Conservation (phyloP, 148 eudicot species). For the Diospyros lotus region DNA sequence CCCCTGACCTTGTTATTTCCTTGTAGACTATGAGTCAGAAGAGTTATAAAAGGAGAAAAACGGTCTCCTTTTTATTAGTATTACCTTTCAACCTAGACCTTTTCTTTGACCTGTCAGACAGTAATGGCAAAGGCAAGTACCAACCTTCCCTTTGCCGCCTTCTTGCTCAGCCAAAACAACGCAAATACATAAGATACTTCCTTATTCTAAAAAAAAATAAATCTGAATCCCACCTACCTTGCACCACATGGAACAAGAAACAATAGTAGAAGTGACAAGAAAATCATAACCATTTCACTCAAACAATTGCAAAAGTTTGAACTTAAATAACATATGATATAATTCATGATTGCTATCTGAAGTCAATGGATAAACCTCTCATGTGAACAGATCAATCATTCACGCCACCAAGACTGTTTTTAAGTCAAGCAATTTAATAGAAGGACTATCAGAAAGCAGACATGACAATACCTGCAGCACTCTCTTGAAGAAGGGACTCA, state of each 20-base stretch:
- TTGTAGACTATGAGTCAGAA: too few relatives aligned
- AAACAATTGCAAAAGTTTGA: neutral
- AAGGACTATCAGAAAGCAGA: constrained; percentile 19
- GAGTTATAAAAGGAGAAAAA: neutral
- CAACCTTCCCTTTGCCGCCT: neutral
- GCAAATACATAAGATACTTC: neutral
- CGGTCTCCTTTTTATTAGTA: neutral
- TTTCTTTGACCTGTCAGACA: neutral
- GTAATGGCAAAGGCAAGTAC: neutral
- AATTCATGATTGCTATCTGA: neutral
- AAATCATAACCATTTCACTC: constrained; percentile 2
- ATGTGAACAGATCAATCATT: neutral
- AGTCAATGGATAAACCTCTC: neutral
- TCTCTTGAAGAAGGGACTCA: constrained; percentile 70
- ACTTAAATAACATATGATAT: neutral
- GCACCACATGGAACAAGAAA: neutral
- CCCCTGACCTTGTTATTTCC: neutral
- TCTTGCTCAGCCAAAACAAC: neutral
- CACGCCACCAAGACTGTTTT: neutral
- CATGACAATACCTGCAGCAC: constrained; percentile 55
- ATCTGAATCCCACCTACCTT: too few relatives aligned
- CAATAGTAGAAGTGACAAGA: neutral
- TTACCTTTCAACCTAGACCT: neutral
- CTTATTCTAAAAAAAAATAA: too few relatives aligned
- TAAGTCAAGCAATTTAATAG: constrained; percentile 3